Evolutionary conservation across 345 rosid species (phyloP).

Genomic region (Durio zibethinus): DNA sequence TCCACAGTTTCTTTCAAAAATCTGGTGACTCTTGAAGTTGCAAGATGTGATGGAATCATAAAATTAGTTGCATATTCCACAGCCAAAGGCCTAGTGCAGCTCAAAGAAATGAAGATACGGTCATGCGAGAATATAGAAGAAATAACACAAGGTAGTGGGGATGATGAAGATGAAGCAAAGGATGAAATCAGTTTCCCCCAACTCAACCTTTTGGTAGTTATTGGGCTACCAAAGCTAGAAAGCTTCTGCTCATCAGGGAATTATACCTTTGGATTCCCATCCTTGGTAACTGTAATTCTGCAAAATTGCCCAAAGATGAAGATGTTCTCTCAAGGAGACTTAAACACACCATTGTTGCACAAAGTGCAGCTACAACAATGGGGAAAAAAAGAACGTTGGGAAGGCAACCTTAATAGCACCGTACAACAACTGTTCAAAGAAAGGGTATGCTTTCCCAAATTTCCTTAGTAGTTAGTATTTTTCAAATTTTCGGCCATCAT

Average conservation of each 20-base stretch:
- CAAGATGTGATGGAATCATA: neutral
- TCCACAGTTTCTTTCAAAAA: neutral
- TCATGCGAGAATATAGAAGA: too few relatives aligned
- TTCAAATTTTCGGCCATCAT: too few relatives aligned
- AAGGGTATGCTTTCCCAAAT: too few relatives aligned
- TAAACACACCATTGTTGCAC: neutral
- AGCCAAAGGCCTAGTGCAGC: neutral
- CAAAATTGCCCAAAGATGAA: neutral
- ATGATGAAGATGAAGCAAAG: neutral
- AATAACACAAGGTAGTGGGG: neutral
- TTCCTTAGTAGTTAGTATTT: too few relatives aligned
- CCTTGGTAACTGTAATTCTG: neutral
- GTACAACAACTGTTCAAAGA: neutral
- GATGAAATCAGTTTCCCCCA: neutral
- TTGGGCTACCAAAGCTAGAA: neutral
- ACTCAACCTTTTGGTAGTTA: neutral
- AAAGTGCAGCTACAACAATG: neutral
- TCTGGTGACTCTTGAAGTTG: neutral
- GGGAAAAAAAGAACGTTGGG: neutral
- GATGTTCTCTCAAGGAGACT: neutral
- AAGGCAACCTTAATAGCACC: neutral
- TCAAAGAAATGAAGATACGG: neutral
- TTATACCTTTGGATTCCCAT: neutral
- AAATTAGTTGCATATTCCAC: neutral
- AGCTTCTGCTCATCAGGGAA: neutral